A percentile compares a stretch with the other conserved stretches of the same genome.
Conservation (phyloP, 2,329 filamentous ascomycete genomes). For the Trichoderma atrobrunneum region DNA sequence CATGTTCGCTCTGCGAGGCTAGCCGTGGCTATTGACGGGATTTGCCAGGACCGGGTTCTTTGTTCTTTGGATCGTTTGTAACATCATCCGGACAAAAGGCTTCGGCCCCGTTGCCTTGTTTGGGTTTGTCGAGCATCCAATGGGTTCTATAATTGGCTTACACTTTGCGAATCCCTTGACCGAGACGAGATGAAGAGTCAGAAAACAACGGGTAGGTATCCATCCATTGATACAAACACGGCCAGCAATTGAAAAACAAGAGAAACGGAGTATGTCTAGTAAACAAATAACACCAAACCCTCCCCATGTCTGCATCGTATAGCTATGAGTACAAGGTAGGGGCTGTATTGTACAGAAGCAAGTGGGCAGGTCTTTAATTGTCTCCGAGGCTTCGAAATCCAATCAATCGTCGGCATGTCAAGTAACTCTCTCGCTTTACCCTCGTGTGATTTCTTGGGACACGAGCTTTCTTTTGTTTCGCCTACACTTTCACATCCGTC, state of each 20-base stretch:
- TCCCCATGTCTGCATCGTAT: background rate
- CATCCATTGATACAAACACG: background rate
- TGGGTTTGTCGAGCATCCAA: background rate
- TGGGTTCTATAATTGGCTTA: background rate
- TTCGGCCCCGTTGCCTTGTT: constrained; percentile 10
- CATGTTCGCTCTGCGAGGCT: background rate
- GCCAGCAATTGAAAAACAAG: background rate
- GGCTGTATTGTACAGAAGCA: background rate
- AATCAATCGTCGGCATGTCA: background rate
- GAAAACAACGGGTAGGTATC: background rate
- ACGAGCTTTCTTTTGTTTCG: background rate
- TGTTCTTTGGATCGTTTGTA: background rate
- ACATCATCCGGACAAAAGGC: background rate
- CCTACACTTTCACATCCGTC: background rate
- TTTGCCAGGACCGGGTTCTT: background rate
- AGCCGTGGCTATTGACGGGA: background rate
- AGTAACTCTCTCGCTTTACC: background rate
- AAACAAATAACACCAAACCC: background rate
- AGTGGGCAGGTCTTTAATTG: background rate
- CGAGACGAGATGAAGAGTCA: background rate
- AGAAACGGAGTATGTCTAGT: background rate
- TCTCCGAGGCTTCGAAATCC: background rate
- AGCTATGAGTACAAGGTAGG: background rate
- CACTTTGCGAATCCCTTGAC: background rate
- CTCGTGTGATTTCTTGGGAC: background rate